Evolutionary conservation across 2,329 filamentous ascomycete genomes (phyloP).

Genomic region (Stagonosporopsis rhizophila): DNA sequence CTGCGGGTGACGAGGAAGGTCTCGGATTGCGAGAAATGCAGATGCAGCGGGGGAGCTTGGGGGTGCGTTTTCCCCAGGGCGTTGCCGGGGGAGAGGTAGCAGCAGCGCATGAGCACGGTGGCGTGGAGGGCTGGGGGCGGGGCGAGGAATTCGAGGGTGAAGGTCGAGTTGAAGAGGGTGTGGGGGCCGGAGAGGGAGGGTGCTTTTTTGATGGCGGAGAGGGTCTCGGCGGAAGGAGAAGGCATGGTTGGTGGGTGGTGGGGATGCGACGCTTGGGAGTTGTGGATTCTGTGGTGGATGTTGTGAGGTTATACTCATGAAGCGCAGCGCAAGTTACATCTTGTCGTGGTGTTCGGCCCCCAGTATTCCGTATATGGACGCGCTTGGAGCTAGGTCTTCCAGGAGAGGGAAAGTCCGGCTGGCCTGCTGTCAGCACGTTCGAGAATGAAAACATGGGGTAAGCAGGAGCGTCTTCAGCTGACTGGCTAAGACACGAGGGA

Average conservation of each 20-base stretch:
- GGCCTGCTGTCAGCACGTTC: background rate
- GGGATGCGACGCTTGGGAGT: background rate
- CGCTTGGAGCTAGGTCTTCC: background rate
- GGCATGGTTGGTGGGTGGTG: background rate
- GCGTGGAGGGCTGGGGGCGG: constrained; percentile 21
- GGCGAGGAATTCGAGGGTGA: constrained; percentile 23
- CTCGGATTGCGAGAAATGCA: constrained; percentile 29
- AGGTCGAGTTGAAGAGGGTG: constrained; percentile 15
- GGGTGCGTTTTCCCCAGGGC: constrained; percentile 19
- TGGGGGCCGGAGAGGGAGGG: constrained; percentile 20
- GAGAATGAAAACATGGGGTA: background rate
- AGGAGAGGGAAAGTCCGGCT: background rate
- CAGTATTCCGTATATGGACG: background rate
- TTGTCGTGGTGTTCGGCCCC: background rate
- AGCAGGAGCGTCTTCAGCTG: background rate
- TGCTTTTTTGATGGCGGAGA: constrained; percentile 9
- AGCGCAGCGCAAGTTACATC: background rate
- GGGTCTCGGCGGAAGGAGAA: background rate
- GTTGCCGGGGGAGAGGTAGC: constrained; percentile 13
- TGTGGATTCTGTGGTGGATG: background rate
- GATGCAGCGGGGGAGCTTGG: constrained; percentile 25
- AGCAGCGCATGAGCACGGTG: constrained; percentile 25
- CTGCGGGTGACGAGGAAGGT: constrained; percentile 19
- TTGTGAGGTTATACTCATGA: background rate
- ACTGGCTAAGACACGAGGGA: background rate